Percentiles rank a stretch among this genome's conserved stretches.
Evolutionary conservation across 305 asterid genomes (phyloP).

Genomic region (Coffea humblotiana): DNA sequence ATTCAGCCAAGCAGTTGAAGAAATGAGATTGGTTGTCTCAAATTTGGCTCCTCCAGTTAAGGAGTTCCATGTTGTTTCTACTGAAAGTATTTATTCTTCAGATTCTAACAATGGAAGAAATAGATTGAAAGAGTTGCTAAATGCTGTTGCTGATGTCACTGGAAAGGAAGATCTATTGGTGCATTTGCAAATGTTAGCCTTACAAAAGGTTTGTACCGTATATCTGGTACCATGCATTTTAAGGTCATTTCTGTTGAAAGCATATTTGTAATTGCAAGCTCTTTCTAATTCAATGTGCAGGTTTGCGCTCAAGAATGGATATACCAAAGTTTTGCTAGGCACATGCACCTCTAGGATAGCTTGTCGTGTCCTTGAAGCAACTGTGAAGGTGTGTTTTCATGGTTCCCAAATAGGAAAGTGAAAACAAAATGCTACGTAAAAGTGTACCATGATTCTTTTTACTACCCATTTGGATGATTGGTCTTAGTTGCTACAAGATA

Average conservation of each 20-base stretch:
- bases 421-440: neutral
- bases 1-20: constrained; percentile 42
- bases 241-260: neutral
- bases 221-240: constrained; percentile 8
- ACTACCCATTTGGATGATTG: neutral
- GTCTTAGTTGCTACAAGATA: neutral
- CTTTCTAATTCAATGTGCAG: constrained; percentile 42
- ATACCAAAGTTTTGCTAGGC: constrained; percentile 74
- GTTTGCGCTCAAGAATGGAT: constrained; percentile 75
- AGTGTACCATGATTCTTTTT: neutral
- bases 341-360: constrained; percentile 67
- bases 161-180: constrained; percentile 80
- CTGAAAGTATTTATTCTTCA: constrained; percentile 52
- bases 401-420: neutral
- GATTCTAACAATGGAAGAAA: constrained; percentile 46
- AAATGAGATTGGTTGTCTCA: constrained; percentile 61
- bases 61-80: constrained; percentile 51
- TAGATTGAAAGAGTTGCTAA: constrained; percentile 44
- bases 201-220: constrained; percentile 61
- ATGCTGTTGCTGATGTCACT: constrained; percentile 59
- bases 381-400: constrained; percentile 64
- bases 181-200: constrained; percentile 60
- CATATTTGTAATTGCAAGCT: constrained; percentile 7
- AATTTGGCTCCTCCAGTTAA: constrained; percentile 67
- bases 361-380: constrained; percentile 91